Percentiles rank a stretch among this genome's conserved stretches.
These are phyloP conservation scores for Melampsora americana DNA, from an alignment of 1,284 basidiomycete genomes.

Conservation along the genomic window DNA sequence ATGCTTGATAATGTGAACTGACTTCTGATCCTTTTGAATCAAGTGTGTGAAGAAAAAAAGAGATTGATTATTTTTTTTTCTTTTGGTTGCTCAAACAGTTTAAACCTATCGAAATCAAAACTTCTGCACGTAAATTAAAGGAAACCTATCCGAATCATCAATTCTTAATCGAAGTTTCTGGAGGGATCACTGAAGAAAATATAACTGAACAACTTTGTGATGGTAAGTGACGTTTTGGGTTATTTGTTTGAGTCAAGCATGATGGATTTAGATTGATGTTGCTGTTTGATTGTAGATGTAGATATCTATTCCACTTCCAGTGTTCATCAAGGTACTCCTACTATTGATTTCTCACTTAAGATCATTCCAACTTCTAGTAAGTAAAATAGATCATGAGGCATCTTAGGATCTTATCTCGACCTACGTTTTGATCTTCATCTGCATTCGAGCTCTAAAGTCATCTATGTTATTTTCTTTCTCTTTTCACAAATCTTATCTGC, in stretches of 20 bases:
- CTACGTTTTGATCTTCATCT: no score
- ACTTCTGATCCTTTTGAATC: not conserved
- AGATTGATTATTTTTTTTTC: not conserved
- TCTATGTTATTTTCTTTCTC: no score
- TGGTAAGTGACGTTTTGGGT: no score
- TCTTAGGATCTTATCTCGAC: no score
- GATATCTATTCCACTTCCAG: constrained; percentile 89
- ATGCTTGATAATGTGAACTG: constrained; percentile 82
- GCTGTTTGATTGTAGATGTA: constrained; percentile 64
- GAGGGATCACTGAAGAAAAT: constrained; percentile 83
- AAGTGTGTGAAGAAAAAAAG: not conserved
- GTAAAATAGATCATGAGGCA: not conserved
- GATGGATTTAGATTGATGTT: not conserved
- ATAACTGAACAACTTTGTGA: constrained; percentile 70
- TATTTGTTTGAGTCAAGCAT: no score
- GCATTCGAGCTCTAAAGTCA: no score
- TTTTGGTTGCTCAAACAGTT: constrained; percentile 56
- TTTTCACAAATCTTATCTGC: no score
- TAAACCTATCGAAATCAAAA: constrained; percentile 68
- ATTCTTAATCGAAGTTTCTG: constrained; percentile 85
- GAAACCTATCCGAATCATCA: constrained; percentile 73
- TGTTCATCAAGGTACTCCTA: constrained; percentile 81
- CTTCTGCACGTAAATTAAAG: constrained; percentile 68
- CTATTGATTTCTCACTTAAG: constrained; percentile 91
- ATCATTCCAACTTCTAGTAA: constrained; percentile 63